Conservation (phyloP, 164 flowering plant genomes). For the Liquidambar formosana region DNA sequence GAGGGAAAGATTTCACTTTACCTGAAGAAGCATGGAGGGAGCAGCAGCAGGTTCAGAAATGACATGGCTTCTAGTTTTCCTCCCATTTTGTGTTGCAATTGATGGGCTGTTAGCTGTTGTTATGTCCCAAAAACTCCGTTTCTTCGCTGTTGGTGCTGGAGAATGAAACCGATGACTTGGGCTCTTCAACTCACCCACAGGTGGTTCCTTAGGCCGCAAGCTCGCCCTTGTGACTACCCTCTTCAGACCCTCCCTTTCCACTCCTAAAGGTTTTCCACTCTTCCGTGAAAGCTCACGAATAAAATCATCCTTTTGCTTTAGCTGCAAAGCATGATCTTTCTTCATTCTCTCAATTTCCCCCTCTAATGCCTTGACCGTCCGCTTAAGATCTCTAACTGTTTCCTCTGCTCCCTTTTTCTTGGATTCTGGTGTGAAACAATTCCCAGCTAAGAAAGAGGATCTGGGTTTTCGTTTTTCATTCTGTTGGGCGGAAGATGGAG, state of each 20-base stretch:
- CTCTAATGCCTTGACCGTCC: conserved; percentile 55
- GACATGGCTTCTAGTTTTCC: conserved; percentile 81
- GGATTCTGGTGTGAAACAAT: conserved; percentile 70
- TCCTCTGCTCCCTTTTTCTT: conserved; percentile 55
- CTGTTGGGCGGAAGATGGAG: conserved; percentile 47
- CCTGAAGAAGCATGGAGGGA: conserved; percentile 95
- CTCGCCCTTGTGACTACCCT: conserved; percentile 59
- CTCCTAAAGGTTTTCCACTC: conserved; percentile 31
- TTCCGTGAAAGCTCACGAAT: conserved; percentile 58
- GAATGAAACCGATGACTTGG: conserved; percentile 67
- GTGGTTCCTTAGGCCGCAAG: conserved; percentile 47
- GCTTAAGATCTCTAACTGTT: conserved; percentile 44
- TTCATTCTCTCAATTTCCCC: conserved; percentile 69
- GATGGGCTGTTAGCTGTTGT: conserved; percentile 84
- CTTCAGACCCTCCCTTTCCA: conserved; percentile 23
- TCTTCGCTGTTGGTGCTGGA: conserved; percentile 77
- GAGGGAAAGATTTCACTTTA: conserved; percentile 19
- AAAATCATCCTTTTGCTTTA: conserved; percentile 72
- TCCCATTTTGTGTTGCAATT: conserved; percentile 47
- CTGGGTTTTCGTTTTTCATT: conserved; percentile 49
- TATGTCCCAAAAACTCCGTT: conserved; percentile 91
- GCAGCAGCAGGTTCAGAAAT: conserved; percentile 46
- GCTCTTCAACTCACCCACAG: conserved; percentile 61
- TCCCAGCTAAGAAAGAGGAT: conserved; percentile 48
- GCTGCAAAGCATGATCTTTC: conserved; percentile 60